Conservation (phyloP, 768 basidiomycete genomes). For the Podaxis carcinomalis region DNA sequence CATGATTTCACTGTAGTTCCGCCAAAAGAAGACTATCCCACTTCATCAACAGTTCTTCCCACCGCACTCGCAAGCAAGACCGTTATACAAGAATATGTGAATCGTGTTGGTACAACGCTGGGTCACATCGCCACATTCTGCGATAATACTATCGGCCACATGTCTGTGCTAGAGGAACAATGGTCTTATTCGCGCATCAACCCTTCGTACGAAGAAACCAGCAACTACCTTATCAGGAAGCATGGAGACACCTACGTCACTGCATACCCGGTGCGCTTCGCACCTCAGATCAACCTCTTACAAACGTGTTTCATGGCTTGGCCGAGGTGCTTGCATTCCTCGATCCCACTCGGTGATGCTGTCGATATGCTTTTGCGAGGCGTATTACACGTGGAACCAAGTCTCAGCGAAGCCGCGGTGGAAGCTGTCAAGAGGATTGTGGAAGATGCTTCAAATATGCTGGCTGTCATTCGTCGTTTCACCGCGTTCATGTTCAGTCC, state of each 20-base stretch:
- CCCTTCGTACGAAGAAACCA: conserved; percentile 63
- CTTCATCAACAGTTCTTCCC: conserved; percentile 62
- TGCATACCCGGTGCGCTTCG: conserved; percentile 60
- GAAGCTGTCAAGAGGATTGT: conserved; percentile 71
- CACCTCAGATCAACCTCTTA: conserved; percentile 65
- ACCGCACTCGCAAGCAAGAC: conserved; percentile 52
- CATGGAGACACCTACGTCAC: conserved; percentile 59
- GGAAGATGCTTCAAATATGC: conserved; percentile 50
- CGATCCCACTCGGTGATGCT: conserved; percentile 51
- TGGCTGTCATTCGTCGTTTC: conserved; percentile 58
- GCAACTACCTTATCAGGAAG: conserved; percentile 61
- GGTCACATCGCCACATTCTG: conserved; percentile 55
- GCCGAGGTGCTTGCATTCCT: conserved; percentile 72
- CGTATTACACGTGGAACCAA: conserved; percentile 81
- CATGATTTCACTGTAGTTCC: conserved; percentile 58
- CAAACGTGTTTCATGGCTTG: conserved; percentile 78
- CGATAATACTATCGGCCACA: conserved; percentile 60
- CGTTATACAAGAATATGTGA: conserved; percentile 69
- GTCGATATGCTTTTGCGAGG: conserved; percentile 79
- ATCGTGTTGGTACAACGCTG: conserved; percentile 55
- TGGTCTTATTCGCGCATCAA: conserved; percentile 63
- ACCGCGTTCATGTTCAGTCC: conserved; percentile 75
- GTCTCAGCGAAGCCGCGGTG: conserved; percentile 63
- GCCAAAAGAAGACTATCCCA: conserved; percentile 62
- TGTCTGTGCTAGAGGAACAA: conserved; percentile 85